Percentiles rank a stretch among this genome's conserved stretches.
These are phyloP conservation scores for Dryas drummondii DNA, from an alignment of 306 rosid genomes.

Conservation along the genomic window DNA sequence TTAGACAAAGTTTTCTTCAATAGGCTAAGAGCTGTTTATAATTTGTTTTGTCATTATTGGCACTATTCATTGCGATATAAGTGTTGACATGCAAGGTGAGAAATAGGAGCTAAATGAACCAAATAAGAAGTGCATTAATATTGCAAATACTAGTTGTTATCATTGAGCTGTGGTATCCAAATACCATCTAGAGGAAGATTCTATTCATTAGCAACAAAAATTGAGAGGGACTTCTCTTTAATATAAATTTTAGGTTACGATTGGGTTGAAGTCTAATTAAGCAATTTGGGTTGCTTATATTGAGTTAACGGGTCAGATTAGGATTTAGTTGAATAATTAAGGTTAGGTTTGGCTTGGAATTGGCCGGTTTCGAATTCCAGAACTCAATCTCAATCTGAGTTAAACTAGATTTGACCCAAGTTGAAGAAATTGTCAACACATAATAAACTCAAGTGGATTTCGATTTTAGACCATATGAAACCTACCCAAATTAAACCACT, in stretches of 20 bases:
- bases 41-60: neutral
- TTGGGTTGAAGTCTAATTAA: neutral
- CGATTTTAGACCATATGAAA: neutral
- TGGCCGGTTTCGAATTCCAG: neutral
- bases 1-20: neutral
- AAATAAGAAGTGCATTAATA: too few species aligned
- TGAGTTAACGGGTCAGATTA: neutral
- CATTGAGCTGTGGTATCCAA: too few species aligned
- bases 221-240: too few species aligned
- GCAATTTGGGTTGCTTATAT: neutral
- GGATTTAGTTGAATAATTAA: neutral
- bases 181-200: too few species aligned
- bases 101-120: neutral
- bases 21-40: neutral
- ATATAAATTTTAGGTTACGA: too few species aligned
- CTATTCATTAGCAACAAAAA: too few species aligned
- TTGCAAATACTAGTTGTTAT: too few species aligned
- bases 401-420: neutral
- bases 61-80: neutral
- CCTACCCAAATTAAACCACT: neutral
- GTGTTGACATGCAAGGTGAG: neutral
- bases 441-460: neutral
- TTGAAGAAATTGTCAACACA: neutral
- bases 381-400: neutral
- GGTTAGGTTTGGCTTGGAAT: neutral